Base-by-base conservation (phyloP, 2,329 filamentous ascomycete genomes). In the Fusarium verticillioides region DNA sequence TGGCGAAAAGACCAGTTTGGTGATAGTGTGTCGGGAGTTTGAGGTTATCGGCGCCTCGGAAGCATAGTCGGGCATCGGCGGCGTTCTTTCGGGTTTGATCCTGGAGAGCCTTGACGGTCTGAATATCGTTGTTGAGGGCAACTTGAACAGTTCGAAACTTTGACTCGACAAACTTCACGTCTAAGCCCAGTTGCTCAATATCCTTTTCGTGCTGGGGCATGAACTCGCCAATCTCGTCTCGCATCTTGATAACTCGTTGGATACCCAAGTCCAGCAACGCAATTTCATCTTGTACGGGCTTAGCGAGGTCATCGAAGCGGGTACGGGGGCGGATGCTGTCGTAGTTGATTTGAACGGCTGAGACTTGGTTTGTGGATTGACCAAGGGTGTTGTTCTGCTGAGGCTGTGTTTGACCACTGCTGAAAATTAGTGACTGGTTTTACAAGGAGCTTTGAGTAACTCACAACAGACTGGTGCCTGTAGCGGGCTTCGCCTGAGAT, bases 241-340 rank as follows among this genome's bases (percentile, higher is more conserved):
- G 92, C 81, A 92, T 92, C 66, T 88, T 87, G 78, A 97, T 95
- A 79, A 96, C 94, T 60, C 88, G 87, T 77, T 94, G 90, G 76
- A 99, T 96, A 73, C 92, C 90, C 65, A 89, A 89, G 82, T 99
- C 96, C 72, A 97, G 90, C 15, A 87, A 84, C 70, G 94, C 90
- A 70, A 99, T 93, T 74, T 94, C 85, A 70, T 91, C 89, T 79
- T 97, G 94, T 21, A 97, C 86, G 36, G 94, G 90, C 74, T 96
- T 93, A 68, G 93, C 90, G 34, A 97, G 91, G 81, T 97, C 96
- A 79, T 95, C 94, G 85, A 96, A 98, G 70, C 96, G 94, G 7
- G 95, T 97, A 1, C 95, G 97, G 21, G 93, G 92, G 59, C 94
- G 91, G 68, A 98, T 86, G 79, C 93, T 94, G 76, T 89, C 89